Base-by-base conservation (phyloP, 306 rosid species). In the Cucurbita ficifolia region DNA sequence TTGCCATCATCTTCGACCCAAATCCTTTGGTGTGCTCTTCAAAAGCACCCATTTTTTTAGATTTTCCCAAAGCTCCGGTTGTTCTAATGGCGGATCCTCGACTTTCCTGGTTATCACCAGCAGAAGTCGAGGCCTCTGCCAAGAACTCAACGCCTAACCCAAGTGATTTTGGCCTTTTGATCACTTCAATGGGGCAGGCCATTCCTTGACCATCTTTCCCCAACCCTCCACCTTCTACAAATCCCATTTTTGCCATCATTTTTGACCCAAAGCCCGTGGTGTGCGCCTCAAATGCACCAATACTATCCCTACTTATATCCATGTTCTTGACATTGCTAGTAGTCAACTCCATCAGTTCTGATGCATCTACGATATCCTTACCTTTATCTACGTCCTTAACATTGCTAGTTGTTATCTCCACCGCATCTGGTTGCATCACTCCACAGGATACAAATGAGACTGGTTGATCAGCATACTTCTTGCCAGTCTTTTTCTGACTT, bases 201-300 rank as follows among this genome's bases (percentile, higher is more conserved):
- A 86, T 78, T 42, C 98, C 98, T 81, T 91, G 96, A 80, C 96
- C 86, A 65, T 87, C 84, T 85, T 83, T 89, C 76, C 98, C 98
- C 79, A 93, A 80, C 29, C 98, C 98, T 65, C 75, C 86, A 48
- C 97, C 98, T 75, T 82, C 98, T 6, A 69, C 78, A 53, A 69
- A 93, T 79, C 98, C 98, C 98, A 93, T 93, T 84, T 87, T 93
- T 59, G 98, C 94, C 98, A 93, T 73, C 96, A 93, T 88, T 84
- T 85, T 93, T 2, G 97, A 93, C 46, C 98, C 98, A 79, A 93
- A 90, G 54, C 98, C 97, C 83, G 87, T 93, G 3, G 97, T 93
- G 84, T 93, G 96, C 18, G 79, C 82, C 89, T 93, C 98, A 81
- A 93, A 93, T 5, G 92, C 82, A 63, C 82, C 84, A 52, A 86